Evolutionary conservation across 495 filamentous ascomycete genomes (phyloP).

Genomic region (Penicillium crystallinum): DNA sequence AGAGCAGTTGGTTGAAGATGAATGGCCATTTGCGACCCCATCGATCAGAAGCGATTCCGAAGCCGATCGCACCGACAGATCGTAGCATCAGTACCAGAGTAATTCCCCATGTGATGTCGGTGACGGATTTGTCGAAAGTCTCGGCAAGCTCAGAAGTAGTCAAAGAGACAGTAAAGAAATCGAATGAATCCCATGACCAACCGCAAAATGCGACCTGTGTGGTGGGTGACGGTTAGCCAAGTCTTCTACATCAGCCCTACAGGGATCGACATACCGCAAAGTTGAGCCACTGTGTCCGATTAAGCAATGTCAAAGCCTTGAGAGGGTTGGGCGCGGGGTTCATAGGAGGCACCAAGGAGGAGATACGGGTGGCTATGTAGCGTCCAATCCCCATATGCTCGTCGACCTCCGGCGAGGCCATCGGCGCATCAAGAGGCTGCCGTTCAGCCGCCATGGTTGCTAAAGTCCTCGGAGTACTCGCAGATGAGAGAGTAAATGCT

Average conservation of each 20-base stretch:
- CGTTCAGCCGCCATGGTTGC: constrained; percentile 6
- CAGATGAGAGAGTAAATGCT: not conserved
- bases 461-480: not conserved
- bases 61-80: constrained; percentile 84
- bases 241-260: not conserved
- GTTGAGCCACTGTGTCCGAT: constrained; percentile 76
- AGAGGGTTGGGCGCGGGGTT: constrained; percentile 75
- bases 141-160: constrained; percentile 64
- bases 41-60: constrained; percentile 76
- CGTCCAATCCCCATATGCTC: constrained; percentile 49
- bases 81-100: constrained; percentile 82
- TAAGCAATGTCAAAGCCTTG: constrained; percentile 62
- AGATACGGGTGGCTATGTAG: constrained; percentile 67
- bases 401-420: constrained; percentile 24
- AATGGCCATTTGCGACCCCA: constrained; percentile 90
- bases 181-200: constrained; percentile 85
- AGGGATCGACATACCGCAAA: constrained; percentile 51
- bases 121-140: constrained; percentile 58
- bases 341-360: constrained; percentile 72
- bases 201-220: constrained; percentile 52
- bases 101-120: constrained; percentile 87
- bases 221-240: constrained; percentile 1
- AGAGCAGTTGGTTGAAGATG: constrained; percentile 74
- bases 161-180: constrained; percentile 86
- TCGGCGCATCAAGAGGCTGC: not conserved